A percentile compares a stretch with the other conserved stretches of the same genome.
Evolutionary conservation across 2,329 filamentous ascomycete genomes (phyloP).

Genomic region (Ophiostoma quercus): DNA sequence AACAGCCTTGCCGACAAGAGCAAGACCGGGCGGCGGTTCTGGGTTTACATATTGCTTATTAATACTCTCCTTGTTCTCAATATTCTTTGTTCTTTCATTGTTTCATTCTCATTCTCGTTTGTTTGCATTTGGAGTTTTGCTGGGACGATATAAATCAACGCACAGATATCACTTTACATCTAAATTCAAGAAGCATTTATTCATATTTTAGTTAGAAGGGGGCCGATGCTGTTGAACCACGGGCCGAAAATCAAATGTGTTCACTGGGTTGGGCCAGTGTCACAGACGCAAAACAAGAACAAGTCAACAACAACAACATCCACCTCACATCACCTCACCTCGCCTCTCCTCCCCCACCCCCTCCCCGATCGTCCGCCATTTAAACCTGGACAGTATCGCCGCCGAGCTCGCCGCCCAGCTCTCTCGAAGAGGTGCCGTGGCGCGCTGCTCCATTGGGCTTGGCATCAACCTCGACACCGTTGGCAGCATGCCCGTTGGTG

Average conservation of each 20-base stretch:
- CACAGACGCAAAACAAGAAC: background rate
- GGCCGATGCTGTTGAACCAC: constrained; percentile 24
- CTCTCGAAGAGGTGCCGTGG: constrained; percentile 49
- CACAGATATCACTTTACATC: constrained; percentile 1
- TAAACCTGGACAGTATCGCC: constrained; percentile 46
- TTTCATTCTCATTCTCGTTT: background rate
- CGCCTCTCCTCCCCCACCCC: background rate
- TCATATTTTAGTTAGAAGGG: background rate
- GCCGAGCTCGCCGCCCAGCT: constrained; percentile 57
- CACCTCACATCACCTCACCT: background rate
- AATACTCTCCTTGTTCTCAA: background rate
- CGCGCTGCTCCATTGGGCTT: constrained; percentile 30
- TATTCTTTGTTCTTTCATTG: background rate
- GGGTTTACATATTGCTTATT: constrained; percentile 16
- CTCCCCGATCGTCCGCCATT: constrained; percentile 5
- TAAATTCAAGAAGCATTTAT: background rate
- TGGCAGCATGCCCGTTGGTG: constrained; percentile 23
- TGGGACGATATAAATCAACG: constrained; percentile 1
- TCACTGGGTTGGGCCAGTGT: background rate
- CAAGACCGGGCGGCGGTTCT: constrained; percentile 1
- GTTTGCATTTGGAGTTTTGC: constrained; percentile 13
- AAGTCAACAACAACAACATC: background rate
- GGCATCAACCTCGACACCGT: constrained; percentile 20
- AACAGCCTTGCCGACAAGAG: background rate
- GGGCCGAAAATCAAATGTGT: constrained; percentile 11